Conservation (phyloP, 2,329 filamentous ascomycete genomes). For the Aureobasidium pullulans region DNA sequence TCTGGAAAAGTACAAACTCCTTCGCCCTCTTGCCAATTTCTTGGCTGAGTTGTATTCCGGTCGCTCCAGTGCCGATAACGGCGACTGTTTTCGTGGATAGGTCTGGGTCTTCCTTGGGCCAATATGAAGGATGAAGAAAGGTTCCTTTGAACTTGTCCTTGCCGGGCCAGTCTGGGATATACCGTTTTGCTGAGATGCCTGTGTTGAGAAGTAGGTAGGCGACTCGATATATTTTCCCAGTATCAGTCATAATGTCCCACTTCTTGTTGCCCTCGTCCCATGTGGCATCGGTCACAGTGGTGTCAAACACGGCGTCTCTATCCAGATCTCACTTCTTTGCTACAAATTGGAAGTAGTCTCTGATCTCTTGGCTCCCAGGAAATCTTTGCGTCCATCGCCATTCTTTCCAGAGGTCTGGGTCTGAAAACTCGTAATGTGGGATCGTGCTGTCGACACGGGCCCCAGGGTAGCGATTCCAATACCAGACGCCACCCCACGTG, state of each 20-base stretch:
- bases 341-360: conserved; percentile 53
- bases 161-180: conserved; percentile 54
- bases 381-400: conserved; percentile 44
- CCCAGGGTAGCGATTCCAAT: conserved; percentile 28
- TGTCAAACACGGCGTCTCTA: conserved; percentile 52
- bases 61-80: conserved; percentile 60
- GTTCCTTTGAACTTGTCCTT: conserved; percentile 55
- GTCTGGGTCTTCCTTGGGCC: conserved; percentile 45
- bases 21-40: conserved; percentile 49
- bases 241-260: conserved; percentile 46
- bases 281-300: conserved; percentile 45
- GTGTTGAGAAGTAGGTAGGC: conserved; percentile 48
- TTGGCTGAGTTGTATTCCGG: conserved; percentile 58
- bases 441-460: conserved; percentile 39
- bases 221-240: conserved; percentile 44
- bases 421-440: conserved; percentile 24
- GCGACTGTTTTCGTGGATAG: conserved; percentile 52
- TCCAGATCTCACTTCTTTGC: conserved; percentile 49
- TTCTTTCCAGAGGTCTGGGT: conserved; percentile 32
- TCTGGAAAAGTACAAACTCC: conserved; percentile 56
- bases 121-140: conserved; percentile 47
- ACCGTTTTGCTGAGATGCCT: conserved; percentile 54
- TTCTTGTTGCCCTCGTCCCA: conserved; percentile 42
- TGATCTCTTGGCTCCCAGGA: conserved; percentile 39
- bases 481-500: conserved; percentile 29